Conservation (phyloP, 208 protist genomes). For the Novymonas esmeraldas region DNA sequence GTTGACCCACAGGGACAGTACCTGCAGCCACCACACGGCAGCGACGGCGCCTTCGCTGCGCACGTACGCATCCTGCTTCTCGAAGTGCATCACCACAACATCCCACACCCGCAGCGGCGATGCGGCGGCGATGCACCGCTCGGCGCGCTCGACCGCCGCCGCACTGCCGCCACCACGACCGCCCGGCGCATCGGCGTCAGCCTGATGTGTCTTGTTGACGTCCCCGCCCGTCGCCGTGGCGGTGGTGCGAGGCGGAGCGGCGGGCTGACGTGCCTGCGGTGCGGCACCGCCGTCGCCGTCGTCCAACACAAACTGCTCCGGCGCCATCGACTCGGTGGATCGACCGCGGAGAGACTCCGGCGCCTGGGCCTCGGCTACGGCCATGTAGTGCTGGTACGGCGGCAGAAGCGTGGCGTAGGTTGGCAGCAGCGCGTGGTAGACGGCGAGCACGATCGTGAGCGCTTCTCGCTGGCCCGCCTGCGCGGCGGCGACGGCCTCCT, state of each 20-base stretch:
- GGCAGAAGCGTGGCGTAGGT: slow-evolving; percentile 28
- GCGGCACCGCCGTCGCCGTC: neutral
- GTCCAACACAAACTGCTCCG: neutral
- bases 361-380: neutral
- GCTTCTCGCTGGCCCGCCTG: slow-evolving; percentile 2
- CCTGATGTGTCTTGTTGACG: no score
- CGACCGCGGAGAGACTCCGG: no score
- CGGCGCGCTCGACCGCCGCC: neutral
- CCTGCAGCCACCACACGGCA: slow-evolving; percentile 40
- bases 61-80: slow-evolving; percentile 21
- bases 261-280: neutral
- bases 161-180: neutral
- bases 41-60: slow-evolving; percentile 38
- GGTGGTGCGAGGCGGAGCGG: no score
- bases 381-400: slow-evolving; percentile 17
- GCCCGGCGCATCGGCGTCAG: no score
- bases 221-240: no score
- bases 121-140: neutral
- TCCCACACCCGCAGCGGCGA: slow-evolving; percentile 28
- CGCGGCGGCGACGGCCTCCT: neutral
- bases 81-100: slow-evolving; percentile 39
- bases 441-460: slow-evolving; percentile 13
- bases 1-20: slow-evolving; percentile 30
- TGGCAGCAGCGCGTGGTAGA: slow-evolving; percentile 24
- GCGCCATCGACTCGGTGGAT: neutral